Percentiles rank a stretch among this genome's conserved stretches.
These are phyloP conservation scores for Oidiodendron maius DNA, from an alignment of 495 filamentous ascomycete species.

Conservation along the genomic window DNA sequence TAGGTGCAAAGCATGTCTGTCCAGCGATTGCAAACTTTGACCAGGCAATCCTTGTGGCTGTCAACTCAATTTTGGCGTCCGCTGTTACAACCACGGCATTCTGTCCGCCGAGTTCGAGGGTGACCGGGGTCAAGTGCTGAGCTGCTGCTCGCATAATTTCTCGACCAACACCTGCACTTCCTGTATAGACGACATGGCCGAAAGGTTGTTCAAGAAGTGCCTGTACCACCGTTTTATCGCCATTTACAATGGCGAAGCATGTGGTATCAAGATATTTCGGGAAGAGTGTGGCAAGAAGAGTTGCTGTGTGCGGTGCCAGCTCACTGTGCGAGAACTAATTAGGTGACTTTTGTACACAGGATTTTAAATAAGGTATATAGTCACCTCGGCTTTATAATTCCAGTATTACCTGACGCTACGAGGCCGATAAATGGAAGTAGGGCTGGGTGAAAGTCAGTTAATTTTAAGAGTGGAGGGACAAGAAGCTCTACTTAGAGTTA, in stretches of 20 bases:
- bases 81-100: conserved; percentile 48
- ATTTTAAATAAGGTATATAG: neutral
- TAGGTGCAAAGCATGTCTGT: conserved; percentile 56
- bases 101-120: conserved; percentile 39
- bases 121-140: conserved; percentile 62
- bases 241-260: conserved; percentile 57
- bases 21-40: conserved; percentile 63
- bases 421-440: neutral
- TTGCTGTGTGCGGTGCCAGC: conserved; percentile 51
- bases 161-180: conserved; percentile 53
- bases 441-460: neutral
- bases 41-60: conserved; percentile 62
- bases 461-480: neutral
- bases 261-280: conserved; percentile 53
- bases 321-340: conserved; percentile 29
- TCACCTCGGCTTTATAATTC: neutral
- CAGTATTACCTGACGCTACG: neutral
- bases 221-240: conserved; percentile 56
- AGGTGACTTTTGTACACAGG: neutral
- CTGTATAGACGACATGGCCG: conserved; percentile 80
- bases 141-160: conserved; percentile 70
- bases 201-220: conserved; percentile 61
- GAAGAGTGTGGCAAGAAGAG: conserved; percentile 49
- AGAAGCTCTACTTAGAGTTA: neutral
- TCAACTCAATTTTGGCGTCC: conserved; percentile 47